Evolutionary conservation across 2,329 filamentous ascomycete species (phyloP).

Genomic region (Penicillium frequentans): DNA sequence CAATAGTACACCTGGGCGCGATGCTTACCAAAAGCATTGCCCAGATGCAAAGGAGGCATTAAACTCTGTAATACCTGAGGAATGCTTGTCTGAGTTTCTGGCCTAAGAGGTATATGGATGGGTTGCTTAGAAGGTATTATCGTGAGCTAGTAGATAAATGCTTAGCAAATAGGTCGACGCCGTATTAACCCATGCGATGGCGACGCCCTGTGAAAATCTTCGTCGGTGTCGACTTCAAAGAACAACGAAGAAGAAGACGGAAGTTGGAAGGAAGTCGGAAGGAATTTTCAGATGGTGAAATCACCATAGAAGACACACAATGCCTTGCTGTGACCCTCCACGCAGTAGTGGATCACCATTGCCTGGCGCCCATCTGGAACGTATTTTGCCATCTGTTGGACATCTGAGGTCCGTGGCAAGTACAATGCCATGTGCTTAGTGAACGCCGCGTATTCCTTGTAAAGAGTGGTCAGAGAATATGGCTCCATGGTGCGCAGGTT

Average conservation of each 20-base stretch:
- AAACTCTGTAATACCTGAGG: no score
- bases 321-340: constrained; percentile 82
- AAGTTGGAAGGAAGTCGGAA: background rate
- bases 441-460: constrained; percentile 58
- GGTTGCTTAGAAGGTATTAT: background rate
- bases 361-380: constrained; percentile 56
- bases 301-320: constrained; percentile 61
- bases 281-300: constrained; percentile 41
- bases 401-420: constrained; percentile 79
- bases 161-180: background rate
- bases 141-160: background rate
- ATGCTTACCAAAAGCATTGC: no score
- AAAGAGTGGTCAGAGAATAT: constrained; percentile 68
- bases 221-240: background rate
- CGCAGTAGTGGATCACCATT: constrained; percentile 85
- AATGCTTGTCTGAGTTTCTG: background rate
- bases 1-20: no score
- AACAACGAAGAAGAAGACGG: background rate
- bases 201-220: background rate
- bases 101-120: background rate
- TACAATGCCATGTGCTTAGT: constrained; percentile 68
- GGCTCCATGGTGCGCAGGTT: constrained; percentile 85
- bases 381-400: constrained; percentile 70
- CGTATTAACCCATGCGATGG: background rate
- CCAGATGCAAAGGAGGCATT: no score